Conservation (phyloP, 73 alveolate genomes). For the Effrenium voratum region DNA sequence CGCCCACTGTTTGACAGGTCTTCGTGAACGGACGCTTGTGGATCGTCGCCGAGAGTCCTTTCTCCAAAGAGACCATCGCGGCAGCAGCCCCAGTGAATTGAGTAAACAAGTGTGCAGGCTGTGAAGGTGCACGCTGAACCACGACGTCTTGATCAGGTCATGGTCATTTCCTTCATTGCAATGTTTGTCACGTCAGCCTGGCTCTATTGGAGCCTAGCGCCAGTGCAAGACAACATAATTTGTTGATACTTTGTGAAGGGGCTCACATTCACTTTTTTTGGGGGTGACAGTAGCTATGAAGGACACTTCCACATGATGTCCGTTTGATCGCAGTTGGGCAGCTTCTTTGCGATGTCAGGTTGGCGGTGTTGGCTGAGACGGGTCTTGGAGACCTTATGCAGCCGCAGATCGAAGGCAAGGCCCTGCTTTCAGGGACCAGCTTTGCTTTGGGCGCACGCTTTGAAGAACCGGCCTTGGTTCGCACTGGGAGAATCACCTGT, state of each 20-base stretch:
- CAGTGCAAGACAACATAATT: too few species aligned
- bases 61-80: conserved; percentile 36
- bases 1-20: conserved; percentile 23
- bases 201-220: not conserved
- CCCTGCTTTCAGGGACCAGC: not conserved
- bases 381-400: conserved; percentile 77
- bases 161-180: conserved; percentile 48
- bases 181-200: conserved; percentile 47
- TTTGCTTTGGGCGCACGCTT: too few species aligned
- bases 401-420: conserved; percentile 60
- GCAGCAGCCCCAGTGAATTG: not conserved
- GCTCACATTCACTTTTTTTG: too few species aligned
- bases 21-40: conserved; percentile 66
- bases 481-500: too few species aligned
- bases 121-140: too few species aligned
- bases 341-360: too few species aligned
- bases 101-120: not conserved
- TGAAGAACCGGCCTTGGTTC: too few species aligned
- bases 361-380: conserved; percentile 73
- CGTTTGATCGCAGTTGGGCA: too few species aligned
- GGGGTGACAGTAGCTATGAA: too few species aligned
- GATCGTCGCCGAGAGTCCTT: conserved; percentile 89
- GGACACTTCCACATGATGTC: too few species aligned
- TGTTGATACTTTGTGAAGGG: too few species aligned
- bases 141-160: not conserved